Evolutionary conservation across 2,329 filamentous ascomycete species (phyloP), one percentile per base, ranked within the genome.

Genomic region (Ceratocystis cacaofunesta): DNA sequence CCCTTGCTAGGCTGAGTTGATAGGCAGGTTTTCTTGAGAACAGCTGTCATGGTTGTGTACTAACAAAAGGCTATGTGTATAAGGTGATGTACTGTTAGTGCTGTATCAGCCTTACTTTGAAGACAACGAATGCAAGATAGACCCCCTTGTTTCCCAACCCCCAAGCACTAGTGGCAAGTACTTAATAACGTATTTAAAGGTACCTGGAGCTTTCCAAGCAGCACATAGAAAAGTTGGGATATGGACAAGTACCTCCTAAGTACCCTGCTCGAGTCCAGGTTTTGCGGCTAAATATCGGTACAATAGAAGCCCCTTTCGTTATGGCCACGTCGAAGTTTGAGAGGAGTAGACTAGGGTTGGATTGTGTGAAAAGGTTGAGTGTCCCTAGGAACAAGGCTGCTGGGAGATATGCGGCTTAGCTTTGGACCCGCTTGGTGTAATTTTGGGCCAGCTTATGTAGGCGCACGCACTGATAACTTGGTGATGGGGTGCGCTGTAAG

Each of bases 251-350:
- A 62, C 50, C 32, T 2, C 46, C 6, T 36, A 66, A 48, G 64
- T 66, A 62, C 28, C 28, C 28, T 15, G 12, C 62, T 4, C 2
- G 1, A 7, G 8, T 3, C 15, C 1, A 32, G 28, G 6, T 0
- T 22, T 7, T 1, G 6, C 61, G 64, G 64, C 22, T 52, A 36
- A 65, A 62, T 28, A 7, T 19, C 58, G 64, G 64, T n/a, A 62
- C 25, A 57, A 7, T 10, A 15, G 5, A 15, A 55, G 36, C 50
- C 63, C 63, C 52, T 58, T 41, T 65, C 50, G 66, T 67, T 65
- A 48, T 67, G 66, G 66, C 55, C 63, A 67, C 66, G 66, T 67
- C 66, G 66, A 67, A 61, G 58, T 65, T 58, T 32, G 28, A 58
- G 28, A 36, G 12, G 17, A 36, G 12, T 32, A 30, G 28, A n/a